These are phyloP conservation scores for Diplodia corticola DNA, from an alignment of 2,329 filamentous ascomycete species.

Conservation along the genomic window DNA sequence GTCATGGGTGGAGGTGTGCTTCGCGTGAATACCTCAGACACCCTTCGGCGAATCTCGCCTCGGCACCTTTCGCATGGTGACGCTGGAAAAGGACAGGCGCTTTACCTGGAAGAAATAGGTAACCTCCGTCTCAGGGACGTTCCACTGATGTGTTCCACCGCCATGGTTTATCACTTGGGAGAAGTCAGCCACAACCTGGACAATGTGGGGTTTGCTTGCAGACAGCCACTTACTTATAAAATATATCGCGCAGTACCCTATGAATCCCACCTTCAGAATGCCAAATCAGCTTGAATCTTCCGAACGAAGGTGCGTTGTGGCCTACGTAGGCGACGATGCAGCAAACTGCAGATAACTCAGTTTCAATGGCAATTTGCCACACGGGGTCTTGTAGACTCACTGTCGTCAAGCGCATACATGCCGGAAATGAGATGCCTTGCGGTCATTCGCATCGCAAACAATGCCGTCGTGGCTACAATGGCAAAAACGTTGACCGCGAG, in stretches of 20 bases:
- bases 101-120: constrained; percentile 33
- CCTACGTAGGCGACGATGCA: constrained; percentile 9
- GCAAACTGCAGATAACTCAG: neutral
- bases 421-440: constrained; percentile 37
- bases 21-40: no score
- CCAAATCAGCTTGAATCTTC: neutral
- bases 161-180: constrained; percentile 39
- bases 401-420: constrained; percentile 37
- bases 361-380: neutral
- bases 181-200: constrained; percentile 17
- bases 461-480: constrained; percentile 36
- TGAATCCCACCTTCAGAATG: constrained; percentile 27
- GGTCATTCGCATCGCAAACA: constrained; percentile 36
- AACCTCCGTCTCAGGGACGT: constrained; percentile 25
- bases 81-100: neutral
- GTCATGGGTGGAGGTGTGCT: no score
- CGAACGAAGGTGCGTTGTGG: neutral
- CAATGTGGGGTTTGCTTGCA: neutral
- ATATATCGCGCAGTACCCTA: constrained; percentile 33
- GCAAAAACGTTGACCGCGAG: constrained; percentile 40
- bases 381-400: constrained; percentile 29
- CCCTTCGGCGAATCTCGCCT: no score
- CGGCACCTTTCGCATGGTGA: neutral
- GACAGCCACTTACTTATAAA: neutral
- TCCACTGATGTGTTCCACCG: constrained; percentile 37